Evolutionary conservation across 371 early-diverging fungal species (phyloP).

Genomic region (Mortierella sp.): DNA sequence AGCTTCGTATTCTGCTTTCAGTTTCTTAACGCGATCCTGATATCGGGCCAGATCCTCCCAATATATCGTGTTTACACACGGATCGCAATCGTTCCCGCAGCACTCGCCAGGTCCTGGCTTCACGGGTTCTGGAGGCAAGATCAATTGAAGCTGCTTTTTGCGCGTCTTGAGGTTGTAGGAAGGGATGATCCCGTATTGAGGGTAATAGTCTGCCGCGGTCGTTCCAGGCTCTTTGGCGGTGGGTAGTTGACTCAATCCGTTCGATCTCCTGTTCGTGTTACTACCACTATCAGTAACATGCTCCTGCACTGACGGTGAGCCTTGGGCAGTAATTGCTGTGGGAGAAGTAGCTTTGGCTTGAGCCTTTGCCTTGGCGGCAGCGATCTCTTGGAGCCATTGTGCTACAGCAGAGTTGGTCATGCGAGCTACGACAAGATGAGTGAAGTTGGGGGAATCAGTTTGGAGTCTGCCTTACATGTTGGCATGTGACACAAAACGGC

Average conservation of each 20-base stretch:
- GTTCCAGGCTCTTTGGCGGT: too few species aligned
- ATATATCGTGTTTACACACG: constrained; percentile 46
- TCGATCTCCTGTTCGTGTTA: too few species aligned
- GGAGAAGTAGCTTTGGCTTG: constrained; percentile 6
- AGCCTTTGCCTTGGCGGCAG: constrained; percentile 35
- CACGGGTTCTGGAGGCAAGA: constrained; percentile 28
- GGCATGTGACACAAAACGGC: too few species aligned
- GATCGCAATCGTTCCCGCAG: constrained; percentile 51
- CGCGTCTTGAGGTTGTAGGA: constrained; percentile 30
- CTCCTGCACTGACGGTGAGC: background rate
- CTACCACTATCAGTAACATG: too few species aligned
- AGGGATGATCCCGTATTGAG: constrained; percentile 31
- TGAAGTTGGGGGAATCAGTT: background rate
- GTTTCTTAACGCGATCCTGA: constrained; percentile 4
- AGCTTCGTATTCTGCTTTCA: constrained; percentile 12
- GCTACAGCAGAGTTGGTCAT: constrained; percentile 41
- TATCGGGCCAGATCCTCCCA: constrained; percentile 34
- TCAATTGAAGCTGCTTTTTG: constrained; percentile 15
- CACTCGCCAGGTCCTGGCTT: constrained; percentile 50
- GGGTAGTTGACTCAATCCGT: too few species aligned
- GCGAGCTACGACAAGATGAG: background rate
- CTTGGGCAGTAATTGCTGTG: background rate
- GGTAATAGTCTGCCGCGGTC: background rate
- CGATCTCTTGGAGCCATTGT: constrained; percentile 48
- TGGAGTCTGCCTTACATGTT: too few species aligned